Evolutionary conservation across 1,284 basidiomycete genomes (phyloP).

Genomic region (Phylloboletellus chloephorus): DNA sequence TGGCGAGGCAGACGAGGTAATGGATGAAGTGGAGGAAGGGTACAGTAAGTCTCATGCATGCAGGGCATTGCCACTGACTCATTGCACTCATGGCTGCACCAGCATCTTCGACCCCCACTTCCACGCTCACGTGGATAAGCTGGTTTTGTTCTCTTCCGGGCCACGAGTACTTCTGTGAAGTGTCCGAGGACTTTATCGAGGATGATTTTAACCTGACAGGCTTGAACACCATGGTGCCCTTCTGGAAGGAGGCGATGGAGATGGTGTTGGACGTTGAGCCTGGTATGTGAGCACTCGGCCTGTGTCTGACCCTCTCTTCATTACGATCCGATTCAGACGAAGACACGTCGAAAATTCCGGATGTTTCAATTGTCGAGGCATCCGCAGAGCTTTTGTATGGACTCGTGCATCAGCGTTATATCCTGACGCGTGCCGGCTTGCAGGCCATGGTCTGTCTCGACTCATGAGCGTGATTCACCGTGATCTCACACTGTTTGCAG

Average conservation of each 20-base stretch:
- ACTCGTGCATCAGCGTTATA: slow-evolving; percentile 95
- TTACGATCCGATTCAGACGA: slow-evolving; percentile 56
- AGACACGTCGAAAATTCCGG: slow-evolving; percentile 85
- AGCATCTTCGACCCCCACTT: slow-evolving; percentile 83
- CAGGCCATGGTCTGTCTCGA: slow-evolving; percentile 80
- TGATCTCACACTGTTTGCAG: slow-evolving; percentile 41
- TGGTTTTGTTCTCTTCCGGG: slow-evolving; percentile 99
- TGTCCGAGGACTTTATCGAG: slow-evolving; percentile 98
- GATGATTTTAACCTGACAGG: slow-evolving; percentile 99
- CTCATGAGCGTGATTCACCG: slow-evolving; percentile 13
- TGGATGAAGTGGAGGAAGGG: slow-evolving; percentile 67
- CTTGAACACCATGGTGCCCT: slow-evolving; percentile 90
- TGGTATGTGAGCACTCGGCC: slow-evolving; percentile 51
- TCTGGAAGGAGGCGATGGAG: slow-evolving; percentile 99
- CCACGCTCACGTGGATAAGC: slow-evolving; percentile 90
- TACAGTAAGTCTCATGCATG: slow-evolving; percentile 51
- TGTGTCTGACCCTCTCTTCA: slow-evolving; percentile 13
- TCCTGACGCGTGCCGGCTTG: slow-evolving; percentile 89
- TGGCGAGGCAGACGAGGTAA: slow-evolving; percentile 59
- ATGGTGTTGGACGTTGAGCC: slow-evolving; percentile 99
- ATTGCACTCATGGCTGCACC: slow-evolving; percentile 16
- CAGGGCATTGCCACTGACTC: slow-evolving; percentile 9
- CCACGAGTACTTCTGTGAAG: slow-evolving; percentile 98
- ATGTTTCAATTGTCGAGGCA: slow-evolving; percentile 97
- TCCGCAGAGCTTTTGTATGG: slow-evolving; percentile 98